These are phyloP conservation scores for Fusarium austroafricanum DNA, from an alignment of 2,329 filamentous ascomycete species.

Conservation along the genomic window DNA sequence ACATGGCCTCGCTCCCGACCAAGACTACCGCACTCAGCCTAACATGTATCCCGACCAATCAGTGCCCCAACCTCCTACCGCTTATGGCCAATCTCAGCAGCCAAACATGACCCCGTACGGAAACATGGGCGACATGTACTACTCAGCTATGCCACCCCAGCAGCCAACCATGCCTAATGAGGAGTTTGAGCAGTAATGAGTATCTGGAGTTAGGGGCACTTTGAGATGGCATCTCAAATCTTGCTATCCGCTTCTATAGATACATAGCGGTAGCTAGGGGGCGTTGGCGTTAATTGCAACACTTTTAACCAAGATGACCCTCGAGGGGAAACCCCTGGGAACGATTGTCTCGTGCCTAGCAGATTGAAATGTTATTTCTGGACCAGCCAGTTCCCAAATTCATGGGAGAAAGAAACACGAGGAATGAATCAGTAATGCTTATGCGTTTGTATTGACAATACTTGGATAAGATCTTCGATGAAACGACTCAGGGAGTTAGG, in stretches of 20 bases:
- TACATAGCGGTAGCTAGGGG: not conserved
- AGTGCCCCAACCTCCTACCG: constrained; percentile 75
- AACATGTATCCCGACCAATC: constrained; percentile 86
- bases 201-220: not conserved
- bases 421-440: not conserved
- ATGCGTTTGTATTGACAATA: not conserved
- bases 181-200: constrained; percentile 56
- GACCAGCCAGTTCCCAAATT: not conserved
- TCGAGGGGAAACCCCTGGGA: not conserved
- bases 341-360: not conserved
- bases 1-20: constrained; percentile 73
- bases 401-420: not conserved
- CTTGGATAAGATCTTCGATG: not conserved
- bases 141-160: constrained; percentile 82
- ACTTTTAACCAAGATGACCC: not conserved
- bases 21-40: constrained; percentile 82
- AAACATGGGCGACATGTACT: constrained; percentile 88
- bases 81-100: constrained; percentile 82
- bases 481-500: not conserved
- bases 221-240: not conserved
- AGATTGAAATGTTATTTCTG: not conserved
- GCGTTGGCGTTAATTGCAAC: not conserved
- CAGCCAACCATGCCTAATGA: constrained; percentile 71
- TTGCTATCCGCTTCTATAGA: not conserved
- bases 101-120: constrained; percentile 72